Conservation (phyloP, 2,329 filamentous ascomycete species). For the Fusarium metavorans region DNA sequence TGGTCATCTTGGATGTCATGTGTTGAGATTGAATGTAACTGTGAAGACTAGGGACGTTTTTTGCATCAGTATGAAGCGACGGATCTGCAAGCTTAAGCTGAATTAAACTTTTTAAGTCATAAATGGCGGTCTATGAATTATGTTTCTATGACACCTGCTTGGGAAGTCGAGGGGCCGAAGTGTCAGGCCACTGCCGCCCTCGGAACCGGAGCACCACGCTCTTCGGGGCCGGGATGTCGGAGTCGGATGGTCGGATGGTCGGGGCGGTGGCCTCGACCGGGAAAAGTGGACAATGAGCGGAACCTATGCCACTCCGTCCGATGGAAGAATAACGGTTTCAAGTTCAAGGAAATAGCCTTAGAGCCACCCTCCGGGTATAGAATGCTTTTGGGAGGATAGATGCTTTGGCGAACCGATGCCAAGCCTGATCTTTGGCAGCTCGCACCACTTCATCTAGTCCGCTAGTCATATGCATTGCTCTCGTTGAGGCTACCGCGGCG, state of each 20-base stretch:
- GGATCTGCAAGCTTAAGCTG: not conserved
- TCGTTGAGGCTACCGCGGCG: too few relatives aligned
- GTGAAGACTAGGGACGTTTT: too few relatives aligned
- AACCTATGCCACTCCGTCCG: not conserved
- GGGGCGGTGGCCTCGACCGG: not conserved
- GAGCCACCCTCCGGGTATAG: not conserved
- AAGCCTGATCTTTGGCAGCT: too few relatives aligned
- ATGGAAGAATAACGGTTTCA: not conserved
- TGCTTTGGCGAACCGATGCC: too few relatives aligned
- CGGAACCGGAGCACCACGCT: not conserved
- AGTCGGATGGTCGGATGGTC: not conserved
- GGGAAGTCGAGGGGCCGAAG: not conserved
- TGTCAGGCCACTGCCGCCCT: not conserved
- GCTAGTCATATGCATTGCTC: too few relatives aligned
- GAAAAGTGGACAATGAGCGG: not conserved
- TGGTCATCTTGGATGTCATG: not conserved
- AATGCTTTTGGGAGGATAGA: not conserved
- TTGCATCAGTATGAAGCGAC: not conserved
- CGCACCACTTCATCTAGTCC: too few relatives aligned
- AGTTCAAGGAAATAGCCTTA: not conserved
- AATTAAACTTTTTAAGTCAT: not conserved
- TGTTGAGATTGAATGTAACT: not conserved
- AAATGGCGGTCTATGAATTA: not conserved
- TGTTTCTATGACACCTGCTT: not conserved
- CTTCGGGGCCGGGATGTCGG: not conserved